Evolutionary conservation across 257 asterid genomes (phyloP).

Genomic region (Solanum phureja): DNA sequence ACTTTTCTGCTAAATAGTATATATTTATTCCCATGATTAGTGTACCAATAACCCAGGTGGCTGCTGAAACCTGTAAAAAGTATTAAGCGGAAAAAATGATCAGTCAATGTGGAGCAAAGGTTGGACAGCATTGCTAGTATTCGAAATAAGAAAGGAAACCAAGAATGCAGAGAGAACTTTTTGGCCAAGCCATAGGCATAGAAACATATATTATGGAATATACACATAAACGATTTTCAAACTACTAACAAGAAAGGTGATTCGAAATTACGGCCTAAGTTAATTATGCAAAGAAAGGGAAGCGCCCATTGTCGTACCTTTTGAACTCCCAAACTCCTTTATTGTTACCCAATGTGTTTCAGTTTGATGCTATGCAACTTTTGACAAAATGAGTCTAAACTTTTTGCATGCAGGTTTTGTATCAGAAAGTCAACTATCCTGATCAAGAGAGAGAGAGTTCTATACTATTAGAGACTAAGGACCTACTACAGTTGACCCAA

Average conservation of each 20-base stretch:
- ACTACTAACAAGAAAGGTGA: neutral
- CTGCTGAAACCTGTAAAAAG: slow-evolving; percentile 46
- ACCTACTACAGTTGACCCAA: neutral
- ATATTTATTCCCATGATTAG: slow-evolving; percentile 79
- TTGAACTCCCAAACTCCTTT: neutral
- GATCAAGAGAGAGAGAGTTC: neutral
- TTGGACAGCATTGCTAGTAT: neutral
- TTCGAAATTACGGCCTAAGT: neutral
- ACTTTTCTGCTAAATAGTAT: slow-evolving; percentile 57
- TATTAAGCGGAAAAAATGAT: neutral
- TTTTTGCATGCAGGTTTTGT: neutral
- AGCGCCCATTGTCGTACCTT: neutral
- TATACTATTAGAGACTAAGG: neutral
- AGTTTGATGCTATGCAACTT: neutral
- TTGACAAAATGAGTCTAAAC: neutral
- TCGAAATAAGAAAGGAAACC: neutral
- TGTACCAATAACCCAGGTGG: slow-evolving; percentile 76
- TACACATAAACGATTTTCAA: neutral
- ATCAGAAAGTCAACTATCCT: neutral
- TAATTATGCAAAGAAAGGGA: neutral
- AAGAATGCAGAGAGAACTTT: neutral
- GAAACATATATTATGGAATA: neutral
- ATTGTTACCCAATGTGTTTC: neutral
- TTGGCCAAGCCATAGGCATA: neutral
- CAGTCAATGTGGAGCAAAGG: neutral